phyloP scores from a whole-genome alignment of 441 rosid species.

The Flueggea neowawraea region DNA sequence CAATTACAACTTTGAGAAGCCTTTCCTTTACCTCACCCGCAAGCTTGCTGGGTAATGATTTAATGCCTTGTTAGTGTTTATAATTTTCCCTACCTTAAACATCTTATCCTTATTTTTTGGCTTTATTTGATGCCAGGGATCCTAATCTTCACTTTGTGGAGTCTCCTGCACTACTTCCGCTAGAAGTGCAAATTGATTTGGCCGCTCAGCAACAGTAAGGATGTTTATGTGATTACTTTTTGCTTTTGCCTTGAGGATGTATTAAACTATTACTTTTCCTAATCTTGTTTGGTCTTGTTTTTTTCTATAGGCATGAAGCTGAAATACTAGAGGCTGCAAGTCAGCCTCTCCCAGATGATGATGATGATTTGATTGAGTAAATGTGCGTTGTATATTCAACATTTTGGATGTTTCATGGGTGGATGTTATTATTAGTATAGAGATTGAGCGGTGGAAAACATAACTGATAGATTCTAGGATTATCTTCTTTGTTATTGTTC shows the following conservation, averaged over 20 bases:
- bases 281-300: background rate
- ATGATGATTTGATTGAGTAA: conserved; percentile 59
- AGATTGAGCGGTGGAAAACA: too few species aligned
- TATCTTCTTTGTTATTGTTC: too few species aligned
- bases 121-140: conserved; percentile 25
- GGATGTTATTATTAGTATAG: too few species aligned
- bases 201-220: conserved; percentile 54
- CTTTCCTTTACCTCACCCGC: conserved; percentile 85
- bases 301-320: conserved; percentile 46
- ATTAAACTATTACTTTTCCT: background rate
- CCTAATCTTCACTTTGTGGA: conserved; percentile 56
- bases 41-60: conserved; percentile 80
- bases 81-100: background rate
- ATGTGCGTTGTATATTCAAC: background rate
- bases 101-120: background rate
- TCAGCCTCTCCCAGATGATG: conserved; percentile 58
- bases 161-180: conserved; percentile 59
- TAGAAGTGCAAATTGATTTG: conserved; percentile 50
- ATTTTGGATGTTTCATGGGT: too few species aligned
- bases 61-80: background rate
- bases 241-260: background rate
- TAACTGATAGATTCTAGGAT: too few species aligned
- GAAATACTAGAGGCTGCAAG: conserved; percentile 55
- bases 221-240: background rate
- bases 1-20: conserved; percentile 91